These are phyloP conservation scores for Trichoderma hamatum DNA, from an alignment of 2,329 filamentous ascomycete genomes.

Conservation along the genomic window DNA sequence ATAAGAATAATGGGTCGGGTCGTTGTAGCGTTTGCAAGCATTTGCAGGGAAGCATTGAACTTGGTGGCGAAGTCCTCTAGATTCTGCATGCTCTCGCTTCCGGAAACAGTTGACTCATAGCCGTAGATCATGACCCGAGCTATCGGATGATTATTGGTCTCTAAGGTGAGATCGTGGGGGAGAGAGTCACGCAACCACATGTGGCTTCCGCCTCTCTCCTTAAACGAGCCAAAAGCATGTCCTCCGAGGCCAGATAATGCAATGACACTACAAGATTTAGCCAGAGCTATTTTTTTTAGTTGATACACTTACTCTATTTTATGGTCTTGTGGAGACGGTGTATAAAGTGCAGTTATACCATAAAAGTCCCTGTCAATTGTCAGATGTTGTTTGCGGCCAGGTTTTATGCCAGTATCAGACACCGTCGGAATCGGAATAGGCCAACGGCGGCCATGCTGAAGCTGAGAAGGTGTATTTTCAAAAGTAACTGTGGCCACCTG, in stretches of 20 bases:
- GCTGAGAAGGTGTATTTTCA: background rate
- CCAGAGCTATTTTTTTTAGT: background rate
- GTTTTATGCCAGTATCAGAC: background rate
- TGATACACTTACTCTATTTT: constrained; percentile 16
- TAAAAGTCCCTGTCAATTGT: constrained; percentile 6
- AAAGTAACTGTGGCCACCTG: background rate
- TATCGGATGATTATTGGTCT: background rate
- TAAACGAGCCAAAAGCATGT: constrained; percentile 40
- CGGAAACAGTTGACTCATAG: constrained; percentile 31
- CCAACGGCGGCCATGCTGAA: background rate
- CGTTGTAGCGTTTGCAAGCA: background rate
- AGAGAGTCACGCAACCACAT: constrained; percentile 40
- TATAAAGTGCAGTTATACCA: constrained; percentile 22
- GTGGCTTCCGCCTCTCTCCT: constrained; percentile 32
- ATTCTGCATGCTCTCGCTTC: constrained; percentile 30
- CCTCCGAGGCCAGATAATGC: constrained; percentile 32
- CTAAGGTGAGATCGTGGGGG: constrained; percentile 29
- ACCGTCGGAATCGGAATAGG: background rate
- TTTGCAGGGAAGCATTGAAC: background rate
- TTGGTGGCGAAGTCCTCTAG: constrained; percentile 7
- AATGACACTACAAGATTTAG: constrained; percentile 22
- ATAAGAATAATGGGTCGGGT: constrained; percentile 27
- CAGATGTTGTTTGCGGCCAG: background rate
- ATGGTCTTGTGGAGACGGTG: background rate
- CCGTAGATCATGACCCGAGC: constrained; percentile 37